A percentile compares a stretch with the other conserved stretches of the same genome.
Conservation (phyloP, 1,284 basidiomycete genomes). For the Marasmius fiardii region DNA sequence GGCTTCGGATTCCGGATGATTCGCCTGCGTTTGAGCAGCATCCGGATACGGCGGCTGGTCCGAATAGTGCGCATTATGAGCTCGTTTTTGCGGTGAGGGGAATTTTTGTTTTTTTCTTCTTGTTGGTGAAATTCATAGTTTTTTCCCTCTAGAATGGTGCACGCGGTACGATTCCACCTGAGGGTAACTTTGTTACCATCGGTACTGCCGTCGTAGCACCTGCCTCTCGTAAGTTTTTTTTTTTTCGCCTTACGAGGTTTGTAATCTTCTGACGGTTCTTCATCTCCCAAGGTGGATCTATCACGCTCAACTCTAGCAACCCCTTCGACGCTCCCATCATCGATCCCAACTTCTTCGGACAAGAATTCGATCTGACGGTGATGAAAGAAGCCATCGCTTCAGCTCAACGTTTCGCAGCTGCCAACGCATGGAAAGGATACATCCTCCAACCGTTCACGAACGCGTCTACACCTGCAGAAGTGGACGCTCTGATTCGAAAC, state of each 20-base stretch:
- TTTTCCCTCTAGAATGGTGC: background rate
- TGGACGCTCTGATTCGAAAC: slow-evolving; percentile 20
- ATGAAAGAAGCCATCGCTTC: slow-evolving; percentile 29
- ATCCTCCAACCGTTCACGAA: slow-evolving; percentile 21
- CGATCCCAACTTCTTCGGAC: slow-evolving; percentile 29
- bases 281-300: background rate
- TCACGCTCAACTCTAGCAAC: slow-evolving; percentile 16
- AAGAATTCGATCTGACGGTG: slow-evolving; percentile 32
- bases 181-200: background rate
- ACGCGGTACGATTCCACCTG: background rate
- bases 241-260: background rate
- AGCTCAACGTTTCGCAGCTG: slow-evolving; percentile 26
- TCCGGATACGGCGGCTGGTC: slow-evolving; percentile 16
- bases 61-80: slow-evolving; percentile 14
- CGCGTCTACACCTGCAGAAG: slow-evolving; percentile 20
- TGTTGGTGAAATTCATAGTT: no score
- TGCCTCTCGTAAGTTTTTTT: background rate
- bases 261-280: background rate
- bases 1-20: slow-evolving; percentile 20
- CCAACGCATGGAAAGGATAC: slow-evolving; percentile 30
- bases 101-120: background rate
- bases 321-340: slow-evolving; percentile 36
- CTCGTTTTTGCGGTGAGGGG: slow-evolving; percentile 14
- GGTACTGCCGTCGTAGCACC: background rate
- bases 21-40: slow-evolving; percentile 11